Base-by-base conservation (phyloP, 2,329 filamentous ascomycete genomes). In the Teratosphaeria viscida region DNA sequence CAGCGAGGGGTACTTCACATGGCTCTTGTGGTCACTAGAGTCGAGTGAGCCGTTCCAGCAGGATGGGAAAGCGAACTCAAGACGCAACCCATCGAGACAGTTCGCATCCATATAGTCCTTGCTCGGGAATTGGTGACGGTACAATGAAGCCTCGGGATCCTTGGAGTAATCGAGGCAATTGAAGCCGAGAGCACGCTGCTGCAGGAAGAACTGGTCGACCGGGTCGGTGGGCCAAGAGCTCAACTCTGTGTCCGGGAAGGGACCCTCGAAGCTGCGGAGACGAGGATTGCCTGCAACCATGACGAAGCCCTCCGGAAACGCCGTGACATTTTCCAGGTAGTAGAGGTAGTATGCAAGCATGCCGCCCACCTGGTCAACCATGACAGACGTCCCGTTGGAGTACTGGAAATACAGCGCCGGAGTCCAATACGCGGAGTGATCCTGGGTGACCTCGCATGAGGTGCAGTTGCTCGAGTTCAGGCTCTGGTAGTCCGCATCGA, bases 331-430 rank as follows among this genome's bases (percentile, higher is more conserved):
- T 8, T 81, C 80, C 54, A 83, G 81, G 69, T 87, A 85, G 11
- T 90, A 83, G 55, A 95, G 84, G 75, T 96, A 96, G 80, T 97
- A 96, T 16, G 87, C 88, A 70, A 95, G 84, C 83, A 95, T 90
- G 63, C 91, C 90, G 62, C 90, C 90, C 56, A 87, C 82, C 71
- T 94, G 85, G 1, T 81, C 74, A 54, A 95, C 89, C 59, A 88
- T 73, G 67, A 88, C 82, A 56, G 84, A 84, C 59, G 84, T 78
- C 60, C 87, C 83, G 65, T 88, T 87, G 12, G 75, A 69, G 68
- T 91, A 82, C 70, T 85, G 74, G 73, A 95, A 96, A 77, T 92
- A 92, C 63, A 95, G 71, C 2, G 82, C 76, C 0, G 91, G 91
- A 57, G 85, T 84, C 75, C 90, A 96, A 77, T 96, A 96, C 35